phyloP scores from a whole-genome alignment of 2,329 filamentous ascomycete species.

The Diaporthe destruens region DNA sequence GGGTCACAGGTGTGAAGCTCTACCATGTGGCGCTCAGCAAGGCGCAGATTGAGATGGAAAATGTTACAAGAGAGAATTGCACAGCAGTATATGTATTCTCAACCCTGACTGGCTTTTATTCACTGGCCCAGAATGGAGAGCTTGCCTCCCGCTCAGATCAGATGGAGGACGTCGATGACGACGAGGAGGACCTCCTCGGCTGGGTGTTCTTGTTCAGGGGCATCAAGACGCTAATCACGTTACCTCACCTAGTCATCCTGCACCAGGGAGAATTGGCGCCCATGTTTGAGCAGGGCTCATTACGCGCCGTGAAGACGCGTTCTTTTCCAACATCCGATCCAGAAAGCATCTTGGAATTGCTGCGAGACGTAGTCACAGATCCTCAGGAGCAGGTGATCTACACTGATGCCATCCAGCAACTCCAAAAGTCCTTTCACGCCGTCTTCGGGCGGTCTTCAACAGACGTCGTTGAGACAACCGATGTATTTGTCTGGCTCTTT shows the following conservation, averaged over 20 bases:
- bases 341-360: background rate
- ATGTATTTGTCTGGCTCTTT: constrained; percentile 9
- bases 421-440: background rate
- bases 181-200: background rate
- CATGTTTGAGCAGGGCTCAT: background rate
- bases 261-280: background rate
- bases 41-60: constrained; percentile 3
- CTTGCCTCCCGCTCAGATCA: background rate
- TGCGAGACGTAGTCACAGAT: background rate
- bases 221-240: background rate
- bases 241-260: background rate
- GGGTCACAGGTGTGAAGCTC: background rate
- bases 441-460: background rate
- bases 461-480: background rate
- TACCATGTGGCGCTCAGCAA: constrained; percentile 1
- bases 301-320: background rate
- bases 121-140: constrained; percentile 6
- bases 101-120: background rate
- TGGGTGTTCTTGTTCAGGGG: constrained; percentile 15
- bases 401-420: background rate
- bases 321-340: background rate
- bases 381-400: background rate
- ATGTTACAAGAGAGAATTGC: background rate
- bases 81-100: background rate
- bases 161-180: background rate